These are phyloP conservation scores for Leccinum variabile DNA, from an alignment of 1,284 basidiomycete genomes.

Conservation along the genomic window DNA sequence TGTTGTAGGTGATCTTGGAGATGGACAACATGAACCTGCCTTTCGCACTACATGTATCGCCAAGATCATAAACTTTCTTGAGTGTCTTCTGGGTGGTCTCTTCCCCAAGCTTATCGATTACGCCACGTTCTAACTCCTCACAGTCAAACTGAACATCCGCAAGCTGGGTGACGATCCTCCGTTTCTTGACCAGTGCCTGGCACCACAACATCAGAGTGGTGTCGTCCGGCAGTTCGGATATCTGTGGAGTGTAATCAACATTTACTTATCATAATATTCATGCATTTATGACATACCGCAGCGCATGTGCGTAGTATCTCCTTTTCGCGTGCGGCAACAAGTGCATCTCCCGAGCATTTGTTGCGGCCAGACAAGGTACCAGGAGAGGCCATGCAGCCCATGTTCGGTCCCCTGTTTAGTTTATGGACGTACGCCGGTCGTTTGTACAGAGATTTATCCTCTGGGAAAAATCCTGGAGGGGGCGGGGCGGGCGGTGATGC, in stretches of 20 bases:
- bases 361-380: not conserved
- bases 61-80: not conserved
- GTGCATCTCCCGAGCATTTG: not conserved
- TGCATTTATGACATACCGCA: constrained; percentile 1
- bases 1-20: not conserved
- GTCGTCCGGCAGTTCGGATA: not conserved
- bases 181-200: not conserved
- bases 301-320: not conserved
- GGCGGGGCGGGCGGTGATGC: too few relatives aligned
- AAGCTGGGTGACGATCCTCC: not conserved
- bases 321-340: not conserved
- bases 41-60: not conserved
- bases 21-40: not conserved
- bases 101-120: constrained; percentile 2
- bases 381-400: not conserved
- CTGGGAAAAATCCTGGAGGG: too few relatives aligned
- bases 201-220: not conserved
- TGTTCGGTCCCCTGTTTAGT: too few relatives aligned
- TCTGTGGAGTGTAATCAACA: not conserved
- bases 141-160: constrained; percentile 6
- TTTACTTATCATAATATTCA: not conserved
- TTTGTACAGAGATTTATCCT: too few relatives aligned
- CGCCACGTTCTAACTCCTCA: not conserved
- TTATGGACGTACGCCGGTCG: too few relatives aligned
- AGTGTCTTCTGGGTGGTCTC: constrained; percentile 36